phyloP scores from a whole-genome alignment of 106 monocot species.

The Dendrobium chrysotoxum region DNA sequence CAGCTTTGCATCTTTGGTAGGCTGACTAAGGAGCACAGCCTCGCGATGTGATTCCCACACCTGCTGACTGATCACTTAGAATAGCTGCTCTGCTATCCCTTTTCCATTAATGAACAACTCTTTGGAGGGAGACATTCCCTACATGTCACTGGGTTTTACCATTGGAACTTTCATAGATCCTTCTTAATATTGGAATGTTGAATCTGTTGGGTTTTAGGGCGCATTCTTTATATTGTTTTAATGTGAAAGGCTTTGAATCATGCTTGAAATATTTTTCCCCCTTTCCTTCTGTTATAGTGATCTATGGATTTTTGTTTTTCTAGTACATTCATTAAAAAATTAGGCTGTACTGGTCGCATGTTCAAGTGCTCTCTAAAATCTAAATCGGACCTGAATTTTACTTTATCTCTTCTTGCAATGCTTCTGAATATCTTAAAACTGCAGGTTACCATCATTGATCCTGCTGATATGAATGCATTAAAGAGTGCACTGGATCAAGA shows the following conservation, averaged over 20 bases:
- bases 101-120: too few species aligned
- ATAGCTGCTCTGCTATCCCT: too few species aligned
- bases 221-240: not conserved
- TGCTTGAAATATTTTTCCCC: not conserved
- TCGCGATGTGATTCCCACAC: too few species aligned
- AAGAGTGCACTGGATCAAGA: conserved; percentile 62
- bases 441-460: conserved; percentile 82
- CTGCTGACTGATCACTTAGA: too few species aligned
- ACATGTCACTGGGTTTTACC: not conserved
- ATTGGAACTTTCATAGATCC: too few species aligned
- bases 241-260: not conserved
- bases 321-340: not conserved
- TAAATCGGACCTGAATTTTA: not conserved
- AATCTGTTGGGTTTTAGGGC: not conserved
- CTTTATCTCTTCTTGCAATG: not conserved
- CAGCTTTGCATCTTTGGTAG: too few species aligned
- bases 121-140: not conserved
- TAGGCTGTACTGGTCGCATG: not conserved
- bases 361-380: not conserved
- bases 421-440: conserved; percentile 10
- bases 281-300: not conserved
- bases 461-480: conserved; percentile 73
- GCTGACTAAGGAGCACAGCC: too few species aligned
- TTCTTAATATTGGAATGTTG: not conserved
- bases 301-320: not conserved